These are phyloP conservation scores for Patellifolia procumbens DNA, from an alignment of 179 eudicot genomes.

Conservation along the genomic window DNA sequence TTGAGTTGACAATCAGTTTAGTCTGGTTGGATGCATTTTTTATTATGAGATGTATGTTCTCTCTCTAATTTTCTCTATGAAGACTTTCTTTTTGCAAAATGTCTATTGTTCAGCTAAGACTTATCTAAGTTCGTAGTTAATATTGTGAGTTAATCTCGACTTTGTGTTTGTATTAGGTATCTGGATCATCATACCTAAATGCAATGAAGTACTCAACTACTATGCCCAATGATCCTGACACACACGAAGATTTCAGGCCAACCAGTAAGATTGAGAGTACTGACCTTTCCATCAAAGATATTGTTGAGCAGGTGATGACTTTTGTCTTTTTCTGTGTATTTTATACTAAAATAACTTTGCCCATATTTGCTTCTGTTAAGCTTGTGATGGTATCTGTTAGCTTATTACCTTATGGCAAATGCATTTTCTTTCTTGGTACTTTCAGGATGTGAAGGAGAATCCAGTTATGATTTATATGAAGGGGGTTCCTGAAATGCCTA, in stretches of 20 bases:
- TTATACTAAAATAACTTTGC: not conserved
- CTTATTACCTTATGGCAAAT: not conserved
- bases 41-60: not conserved
- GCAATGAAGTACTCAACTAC: constrained; percentile 56
- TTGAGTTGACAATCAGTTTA: not conserved
- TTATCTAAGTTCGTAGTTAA: not conserved
- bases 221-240: constrained; percentile 71
- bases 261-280: constrained; percentile 62
- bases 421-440: constrained; percentile 10
- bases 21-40: not conserved
- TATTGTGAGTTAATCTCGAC: not conserved
- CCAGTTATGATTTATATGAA: constrained; percentile 94
- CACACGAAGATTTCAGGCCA: constrained; percentile 90
- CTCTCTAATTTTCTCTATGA: not conserved
- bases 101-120: not conserved
- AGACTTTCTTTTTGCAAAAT: not conserved
- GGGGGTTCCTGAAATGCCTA: constrained; percentile 81
- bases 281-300: constrained; percentile 51
- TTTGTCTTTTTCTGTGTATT: constrained; percentile 2
- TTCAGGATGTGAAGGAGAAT: constrained; percentile 81
- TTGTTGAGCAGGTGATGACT: constrained; percentile 77
- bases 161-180: constrained; percentile 33
- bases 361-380: not conserved
- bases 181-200: constrained; percentile 39
- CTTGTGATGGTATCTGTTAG: not conserved